Evolutionary conservation across 2,329 filamentous ascomycete species (phyloP).

Genomic region (Ceratocystis cacaofunesta): DNA sequence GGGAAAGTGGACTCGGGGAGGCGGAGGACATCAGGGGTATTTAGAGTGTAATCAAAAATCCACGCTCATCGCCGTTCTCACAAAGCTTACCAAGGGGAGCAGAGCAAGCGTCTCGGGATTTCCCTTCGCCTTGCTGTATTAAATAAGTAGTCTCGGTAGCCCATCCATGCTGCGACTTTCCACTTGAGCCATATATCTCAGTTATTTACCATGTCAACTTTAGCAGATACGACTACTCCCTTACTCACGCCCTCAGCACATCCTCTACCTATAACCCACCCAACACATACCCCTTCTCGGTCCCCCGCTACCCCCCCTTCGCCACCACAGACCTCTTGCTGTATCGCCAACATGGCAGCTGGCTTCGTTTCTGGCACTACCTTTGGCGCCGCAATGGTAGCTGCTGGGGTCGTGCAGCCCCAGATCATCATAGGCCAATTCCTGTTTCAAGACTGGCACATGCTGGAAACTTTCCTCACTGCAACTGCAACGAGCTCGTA

Average conservation of each 20-base stretch:
- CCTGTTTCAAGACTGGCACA: conserved; percentile 45
- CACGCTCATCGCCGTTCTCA: not conserved
- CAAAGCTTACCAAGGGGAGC: not conserved
- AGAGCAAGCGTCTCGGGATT: not conserved
- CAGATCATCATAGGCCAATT: conserved; percentile 47
- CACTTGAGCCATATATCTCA: not conserved
- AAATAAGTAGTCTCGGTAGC: not conserved
- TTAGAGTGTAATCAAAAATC: not conserved
- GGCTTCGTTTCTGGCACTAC: conserved; percentile 36
- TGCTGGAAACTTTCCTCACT: conserved; percentile 49
- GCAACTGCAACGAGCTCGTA: conserved; percentile 49
- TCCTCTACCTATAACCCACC: not conserved
- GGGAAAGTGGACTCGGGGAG: not conserved
- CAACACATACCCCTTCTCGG: not conserved
- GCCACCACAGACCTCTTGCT: not conserved
- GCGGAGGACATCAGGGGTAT: not conserved
- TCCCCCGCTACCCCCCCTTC: not conserved
- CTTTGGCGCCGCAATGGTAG: conserved; percentile 47
- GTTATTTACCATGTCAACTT: not conserved
- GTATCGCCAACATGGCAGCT: conserved; percentile 20
- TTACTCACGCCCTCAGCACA: not conserved
- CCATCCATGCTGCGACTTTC: not conserved
- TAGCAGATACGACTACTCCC: not conserved
- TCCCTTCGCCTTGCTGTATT: too few species aligned
- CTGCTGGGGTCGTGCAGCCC: conserved; percentile 45